Evolutionary conservation across 257 asterid species (phyloP), one percentile per base, ranked within the genome.

Genomic region (Fraxinus pennsylvanica): DNA sequence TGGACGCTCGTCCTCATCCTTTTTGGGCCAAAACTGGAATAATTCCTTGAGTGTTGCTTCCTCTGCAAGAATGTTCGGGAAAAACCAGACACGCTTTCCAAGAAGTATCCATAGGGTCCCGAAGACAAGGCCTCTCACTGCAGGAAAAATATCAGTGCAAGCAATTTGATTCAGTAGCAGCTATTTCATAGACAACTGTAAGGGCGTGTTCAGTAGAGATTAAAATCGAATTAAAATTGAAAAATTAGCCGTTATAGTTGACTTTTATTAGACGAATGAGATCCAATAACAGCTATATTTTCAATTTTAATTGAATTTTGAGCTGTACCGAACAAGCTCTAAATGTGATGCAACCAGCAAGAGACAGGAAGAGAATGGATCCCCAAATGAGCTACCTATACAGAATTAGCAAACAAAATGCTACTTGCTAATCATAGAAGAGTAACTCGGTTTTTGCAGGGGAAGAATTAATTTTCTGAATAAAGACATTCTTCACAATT

Each of bases 61-160:
- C 88, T 93, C 99, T 0, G 99, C 99, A 74, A 96, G 99, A 80
- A 96, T 96, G 82, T 96, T 93, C 7, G 99, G 99, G 94, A 96
- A 96, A 83, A 96, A 84, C 99, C 99, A 96, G 17, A 96, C 90
- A 65, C 98, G 92, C 79, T 91, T 96, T 57, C 99, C 99, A 39
- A 92, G 89, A 79, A 86, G 72, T 83, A 96, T 83, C 96, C 96
- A 96, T 35, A 91, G 66, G 79, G 88, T 78, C 76, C 98, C 99
- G 72, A 96, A 96, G 78, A 82, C 81, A 78, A 96, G 68, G 77
- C 93, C 98, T 85, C 99, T 89, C 85, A 91, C 99, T 96, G 91
- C 88, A 86, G 73, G 69, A 13, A 78, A 78, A 80, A 67, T 21
- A 45, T 35, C 50, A 69, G 79, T n/a, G 9, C 76, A 78, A 80